Evolutionary conservation across 345 rosid species (phyloP), one percentile per base, ranked within the genome.

Genomic region (Populus davidiana): DNA sequence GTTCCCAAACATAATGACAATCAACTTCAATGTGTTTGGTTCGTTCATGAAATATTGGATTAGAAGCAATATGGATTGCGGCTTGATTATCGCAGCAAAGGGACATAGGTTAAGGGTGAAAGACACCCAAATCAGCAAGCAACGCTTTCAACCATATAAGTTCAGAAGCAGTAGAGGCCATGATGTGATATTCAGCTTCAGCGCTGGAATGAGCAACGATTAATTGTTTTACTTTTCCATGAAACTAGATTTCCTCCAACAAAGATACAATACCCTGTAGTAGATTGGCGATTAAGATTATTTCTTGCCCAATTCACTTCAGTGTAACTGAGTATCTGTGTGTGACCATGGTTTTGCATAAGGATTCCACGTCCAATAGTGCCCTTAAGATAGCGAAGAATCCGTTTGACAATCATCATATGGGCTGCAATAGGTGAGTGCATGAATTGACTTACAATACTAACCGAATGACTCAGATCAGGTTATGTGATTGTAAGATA

Each of bases 171-270:
- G 3, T 5, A 2, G n/a, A 18, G 59, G 59, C 23, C 10, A 52
- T 52, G 1, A 0, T 3, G 0, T 0, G 1, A 52, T 52, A 52
- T 18, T 18, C 1, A 0, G 23, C 10, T 52, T 52, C 3, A 1
- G 3, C 0, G 0, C 3, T 18, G 5, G 23, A 5, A 2, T 2
- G 7, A 5, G 23, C 1, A 52, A 52, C 0, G 3, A 52, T 1
- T 52, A 4, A 18, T 52, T 52, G 2, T 18, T 52, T 52, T 6
- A 52, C 23, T 52, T 52, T 52, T 52, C 9, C 23, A 18, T 0
- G 10, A 52, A 52, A 52, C 9, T 1, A 52, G 8, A 6, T 52
- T 52, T 18, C 59, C 59, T 5, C 10, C 23, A 18, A 52, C 2
- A 52, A 52, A 52, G 5, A 52, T 52, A 6, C 9, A 52, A 6